Evolutionary conservation across 345 rosid species (phyloP), one percentile per base, ranked within the genome.

Genomic region (Melastoma malabathricum): DNA sequence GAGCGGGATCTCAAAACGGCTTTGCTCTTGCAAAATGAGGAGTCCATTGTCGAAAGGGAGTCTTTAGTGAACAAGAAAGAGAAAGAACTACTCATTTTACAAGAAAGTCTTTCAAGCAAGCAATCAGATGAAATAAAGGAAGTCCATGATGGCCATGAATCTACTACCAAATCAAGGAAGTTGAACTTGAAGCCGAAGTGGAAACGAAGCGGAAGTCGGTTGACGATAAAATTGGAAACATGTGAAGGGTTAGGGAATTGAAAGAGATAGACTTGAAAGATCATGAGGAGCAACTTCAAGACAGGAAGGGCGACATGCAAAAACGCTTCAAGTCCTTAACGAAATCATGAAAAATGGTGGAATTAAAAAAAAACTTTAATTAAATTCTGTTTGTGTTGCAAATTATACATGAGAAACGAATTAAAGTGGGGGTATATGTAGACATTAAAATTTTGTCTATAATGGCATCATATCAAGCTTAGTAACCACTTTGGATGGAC

Each of bases 231-330:
- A 68, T 92, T 46, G 98, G 82, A 66, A 68, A 68, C 25, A 92
- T 79, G 75, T 80, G 85, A 72, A 83, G 98, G 20, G 89, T 84
- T 44, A 87, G 86, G 84, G 97, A 92, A 63, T 72, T 92, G 67
- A 82, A 71, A 62, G 97, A 87, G 70, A 59, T 92, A 69, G 98
- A 92, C 67, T 65, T 92, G 51, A 61, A 50, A 52, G 79, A 79
- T 58, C 68, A 74, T 58, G 98, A 82, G 70, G 90, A 83, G 51
- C 63, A 69, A 14, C 64, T 81, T 38, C 52, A 38, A 48, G 97
- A 92, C 59, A 87, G 69, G 69, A 97, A 81, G 56, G 84, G 84
- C 70, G 95, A 87, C 45, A 55, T 92, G 69, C 86, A 79, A 67
- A 69, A 76, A 62, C 78, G 65, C 50, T 65, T 75, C 18, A 77